These are phyloP conservation scores for Carpinus fangiana DNA, from an alignment of 306 rosid species.

Conservation along the genomic window DNA sequence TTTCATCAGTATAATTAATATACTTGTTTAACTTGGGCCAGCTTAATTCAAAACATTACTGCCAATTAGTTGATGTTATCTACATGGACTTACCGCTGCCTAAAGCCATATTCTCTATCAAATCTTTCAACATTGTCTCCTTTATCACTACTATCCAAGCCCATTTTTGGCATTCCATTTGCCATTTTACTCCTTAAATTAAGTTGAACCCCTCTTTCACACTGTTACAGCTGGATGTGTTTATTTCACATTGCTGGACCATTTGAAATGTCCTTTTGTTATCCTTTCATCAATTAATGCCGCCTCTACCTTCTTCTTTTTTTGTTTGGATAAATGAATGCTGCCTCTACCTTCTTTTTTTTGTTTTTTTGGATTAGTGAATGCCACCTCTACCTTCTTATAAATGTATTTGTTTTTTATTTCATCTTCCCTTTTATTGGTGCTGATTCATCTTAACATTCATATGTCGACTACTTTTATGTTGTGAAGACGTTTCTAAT, in stretches of 20 bases:
- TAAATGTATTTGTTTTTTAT: not conserved
- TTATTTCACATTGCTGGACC: not conserved
- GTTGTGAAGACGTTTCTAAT: not conserved
- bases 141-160: not conserved
- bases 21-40: not conserved
- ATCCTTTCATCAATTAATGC: not conserved
- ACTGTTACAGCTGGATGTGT: not conserved
- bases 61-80: not conserved
- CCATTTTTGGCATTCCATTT: not conserved
- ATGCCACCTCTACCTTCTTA: not conserved
- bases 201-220: not conserved
- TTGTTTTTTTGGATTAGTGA: no score
- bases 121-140: not conserved
- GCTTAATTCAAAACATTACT: not conserved
- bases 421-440: not conserved
- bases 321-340: not conserved
- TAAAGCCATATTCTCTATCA: not conserved
- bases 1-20: not conserved
- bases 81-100: not conserved
- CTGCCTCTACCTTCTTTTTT: not conserved
- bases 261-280: not conserved
- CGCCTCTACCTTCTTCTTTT: not conserved
- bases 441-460: not conserved
- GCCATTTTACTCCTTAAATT: not conserved
- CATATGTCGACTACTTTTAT: not conserved